phyloP scores from a whole-genome alignment of 2,329 filamentous ascomycete species.

The Proliferodiscus dingleyae region DNA sequence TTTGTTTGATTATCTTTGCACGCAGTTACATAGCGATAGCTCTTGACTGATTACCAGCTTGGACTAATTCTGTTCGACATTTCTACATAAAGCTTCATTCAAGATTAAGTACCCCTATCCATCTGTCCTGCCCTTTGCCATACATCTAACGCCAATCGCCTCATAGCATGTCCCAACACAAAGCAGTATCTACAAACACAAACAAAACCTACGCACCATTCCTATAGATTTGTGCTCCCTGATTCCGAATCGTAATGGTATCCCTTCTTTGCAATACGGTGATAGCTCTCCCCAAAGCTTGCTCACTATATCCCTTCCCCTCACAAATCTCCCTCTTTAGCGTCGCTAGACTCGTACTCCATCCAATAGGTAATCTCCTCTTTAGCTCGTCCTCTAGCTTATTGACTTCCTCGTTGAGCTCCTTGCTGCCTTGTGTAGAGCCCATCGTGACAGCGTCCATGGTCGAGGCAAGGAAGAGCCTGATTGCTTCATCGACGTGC shows the following conservation, averaged over 20 bases:
- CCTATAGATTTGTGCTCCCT: slow-evolving; percentile 69
- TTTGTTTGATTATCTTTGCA: too few species aligned
- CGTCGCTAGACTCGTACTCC: slow-evolving; percentile 86
- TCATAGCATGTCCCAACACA: not conserved
- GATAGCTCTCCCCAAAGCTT: slow-evolving; percentile 76
- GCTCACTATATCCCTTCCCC: slow-evolving; percentile 83
- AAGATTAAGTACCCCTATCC: not conserved
- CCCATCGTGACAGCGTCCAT: slow-evolving; percentile 98
- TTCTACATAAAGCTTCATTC: slow-evolving; percentile 4
- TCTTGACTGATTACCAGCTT: not conserved
- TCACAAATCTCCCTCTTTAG: slow-evolving; percentile 88
- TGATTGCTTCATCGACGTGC: slow-evolving; percentile 96
- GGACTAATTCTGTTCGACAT: not conserved
- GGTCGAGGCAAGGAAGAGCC: slow-evolving; percentile 90
- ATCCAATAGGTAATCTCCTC: slow-evolving; percentile 84
- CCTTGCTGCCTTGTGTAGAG: slow-evolving; percentile 74
- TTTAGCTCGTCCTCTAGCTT: slow-evolving; percentile 87
- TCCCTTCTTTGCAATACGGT: slow-evolving; percentile 84
- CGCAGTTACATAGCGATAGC: too few species aligned
- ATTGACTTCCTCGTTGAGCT: slow-evolving; percentile 83
- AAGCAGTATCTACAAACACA: slow-evolving; percentile 2
- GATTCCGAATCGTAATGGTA: slow-evolving; percentile 75
- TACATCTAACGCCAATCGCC: slow-evolving; percentile 5
- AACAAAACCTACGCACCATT: slow-evolving; percentile 53
- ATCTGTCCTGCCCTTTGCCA: not conserved